Conservation (phyloP, 1,284 basidiomycete genomes). For the Sphaerobolus stellatus region DNA sequence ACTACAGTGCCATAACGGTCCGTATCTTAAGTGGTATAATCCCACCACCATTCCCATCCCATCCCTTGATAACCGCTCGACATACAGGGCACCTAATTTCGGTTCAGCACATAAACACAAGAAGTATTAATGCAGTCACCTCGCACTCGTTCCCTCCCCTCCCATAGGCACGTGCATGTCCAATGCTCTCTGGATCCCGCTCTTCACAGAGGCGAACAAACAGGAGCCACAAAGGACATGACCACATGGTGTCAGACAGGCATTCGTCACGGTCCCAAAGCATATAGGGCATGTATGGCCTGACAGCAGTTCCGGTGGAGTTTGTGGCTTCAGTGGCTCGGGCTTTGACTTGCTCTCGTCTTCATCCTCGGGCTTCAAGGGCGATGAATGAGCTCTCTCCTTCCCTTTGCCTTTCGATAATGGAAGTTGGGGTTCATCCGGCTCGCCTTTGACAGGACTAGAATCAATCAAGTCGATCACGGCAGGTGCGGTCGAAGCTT, state of each 20-base stretch:
- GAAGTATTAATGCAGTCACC: constrained; percentile 34
- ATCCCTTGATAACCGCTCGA: constrained; percentile 56
- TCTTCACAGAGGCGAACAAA: constrained; percentile 70
- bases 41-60: constrained; percentile 65
- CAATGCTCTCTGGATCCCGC: constrained; percentile 53
- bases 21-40: constrained; percentile 58
- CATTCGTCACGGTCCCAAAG: constrained; percentile 69
- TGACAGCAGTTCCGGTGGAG: constrained; percentile 44
- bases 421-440: not conserved
- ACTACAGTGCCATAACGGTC: constrained; percentile 42
- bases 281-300: constrained; percentile 75
- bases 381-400: not conserved
- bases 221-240: constrained; percentile 76
- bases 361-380: not conserved
- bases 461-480: too few relatives aligned
- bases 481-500: too few relatives aligned
- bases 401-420: not conserved
- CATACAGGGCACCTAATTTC: constrained; percentile 63
- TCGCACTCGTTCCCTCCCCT: constrained; percentile 41
- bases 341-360: not conserved
- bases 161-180: constrained; percentile 31
- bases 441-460: too few relatives aligned
- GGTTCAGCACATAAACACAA: constrained; percentile 1
- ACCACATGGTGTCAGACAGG: constrained; percentile 75
- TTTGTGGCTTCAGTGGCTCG: constrained; percentile 12